Evolutionary conservation across 192 early-diverging fungal genomes (phyloP).

Genomic region (Coemansia sp.): DNA sequence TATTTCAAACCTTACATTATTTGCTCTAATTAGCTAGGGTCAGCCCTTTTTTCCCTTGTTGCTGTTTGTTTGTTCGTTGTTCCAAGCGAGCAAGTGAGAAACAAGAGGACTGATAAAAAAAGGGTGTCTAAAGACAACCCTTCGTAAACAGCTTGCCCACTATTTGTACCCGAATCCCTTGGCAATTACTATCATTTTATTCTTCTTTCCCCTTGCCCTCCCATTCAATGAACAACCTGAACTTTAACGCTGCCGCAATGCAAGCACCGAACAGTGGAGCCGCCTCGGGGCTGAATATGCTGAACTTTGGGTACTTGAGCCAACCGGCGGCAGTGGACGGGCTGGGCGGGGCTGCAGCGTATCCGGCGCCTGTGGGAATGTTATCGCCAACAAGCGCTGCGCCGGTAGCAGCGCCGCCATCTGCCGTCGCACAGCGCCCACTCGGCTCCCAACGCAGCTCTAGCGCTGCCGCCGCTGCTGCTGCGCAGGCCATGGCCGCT

Average conservation of each 20-base stretch:
- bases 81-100: no score
- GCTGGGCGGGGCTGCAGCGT: background rate
- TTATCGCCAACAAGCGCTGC: background rate
- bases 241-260: conserved; percentile 4
- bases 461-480: background rate
- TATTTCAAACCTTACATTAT: no score
- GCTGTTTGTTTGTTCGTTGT: no score
- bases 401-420: background rate
- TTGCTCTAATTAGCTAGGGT: no score
- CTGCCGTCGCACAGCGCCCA: background rate
- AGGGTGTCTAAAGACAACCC: no score
- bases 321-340: conserved; percentile 9
- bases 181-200: background rate
- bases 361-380: background rate
- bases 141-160: no score
- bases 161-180: no score
- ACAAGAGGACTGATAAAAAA: no score
- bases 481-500: background rate
- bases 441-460: background rate
- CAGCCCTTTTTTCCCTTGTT: no score
- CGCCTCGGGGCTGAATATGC: conserved; percentile 26
- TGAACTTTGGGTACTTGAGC: conserved; percentile 36
- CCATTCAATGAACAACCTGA: conserved; percentile 11
- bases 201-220: background rate
- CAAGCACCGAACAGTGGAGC: background rate